phyloP scores from a whole-genome alignment of 148 eudicot genomes.

The Rhododendron kiyosumense region DNA sequence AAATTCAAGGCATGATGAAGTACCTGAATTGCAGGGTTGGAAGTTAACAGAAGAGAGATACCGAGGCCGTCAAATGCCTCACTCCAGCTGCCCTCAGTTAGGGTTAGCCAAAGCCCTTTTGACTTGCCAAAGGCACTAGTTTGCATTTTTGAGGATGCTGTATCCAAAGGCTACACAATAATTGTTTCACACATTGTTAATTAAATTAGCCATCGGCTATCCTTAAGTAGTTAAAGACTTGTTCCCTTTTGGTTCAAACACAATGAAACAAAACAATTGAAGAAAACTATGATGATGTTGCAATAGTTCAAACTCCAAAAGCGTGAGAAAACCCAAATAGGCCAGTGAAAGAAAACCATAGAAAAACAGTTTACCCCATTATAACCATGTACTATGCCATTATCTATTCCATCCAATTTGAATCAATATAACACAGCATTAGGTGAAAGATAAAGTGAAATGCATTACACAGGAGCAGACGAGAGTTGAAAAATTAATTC shows the following conservation, averaged over 20 bases:
- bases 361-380: background rate
- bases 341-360: background rate
- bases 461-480: background rate
- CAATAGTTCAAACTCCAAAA: background rate
- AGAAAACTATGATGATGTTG: background rate
- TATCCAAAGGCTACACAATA: slow-evolving; percentile 42
- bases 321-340: background rate
- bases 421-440: background rate
- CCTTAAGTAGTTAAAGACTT: background rate
- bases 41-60: slow-evolving; percentile 42
- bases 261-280: background rate
- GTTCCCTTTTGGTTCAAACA: background rate
- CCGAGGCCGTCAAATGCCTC: slow-evolving; percentile 51
- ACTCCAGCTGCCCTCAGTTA: slow-evolving; percentile 42
- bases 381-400: background rate
- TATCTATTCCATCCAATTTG: background rate
- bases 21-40: slow-evolving; percentile 55
- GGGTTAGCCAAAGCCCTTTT: slow-evolving; percentile 39
- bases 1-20: background rate
- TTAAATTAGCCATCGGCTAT: slow-evolving; percentile 1
- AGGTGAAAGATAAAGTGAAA: background rate
- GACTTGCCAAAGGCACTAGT: slow-evolving; percentile 49
- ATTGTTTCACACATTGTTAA: background rate
- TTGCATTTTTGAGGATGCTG: slow-evolving; percentile 51
- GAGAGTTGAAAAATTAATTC: background rate